Percentiles rank a stretch among this genome's conserved stretches.
Conservation (phyloP, 352 stramenopile species). For the Globisporangium parvum region DNA sequence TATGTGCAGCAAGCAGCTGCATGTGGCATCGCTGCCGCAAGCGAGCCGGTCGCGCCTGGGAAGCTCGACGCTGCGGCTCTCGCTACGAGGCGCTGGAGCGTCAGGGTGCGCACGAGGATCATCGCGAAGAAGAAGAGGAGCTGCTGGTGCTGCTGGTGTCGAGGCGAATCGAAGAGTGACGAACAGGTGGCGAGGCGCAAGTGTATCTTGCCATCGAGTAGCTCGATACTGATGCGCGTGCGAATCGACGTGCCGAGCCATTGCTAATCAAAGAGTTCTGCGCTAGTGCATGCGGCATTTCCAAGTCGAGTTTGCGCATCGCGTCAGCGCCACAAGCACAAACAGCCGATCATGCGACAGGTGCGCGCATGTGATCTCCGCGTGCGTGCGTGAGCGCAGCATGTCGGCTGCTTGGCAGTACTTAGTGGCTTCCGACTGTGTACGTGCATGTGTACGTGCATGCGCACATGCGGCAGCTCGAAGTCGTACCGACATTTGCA, state of each 20-base stretch:
- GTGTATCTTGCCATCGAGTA: constrained; percentile 5
- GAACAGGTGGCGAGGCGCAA: background rate
- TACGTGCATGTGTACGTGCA: background rate
- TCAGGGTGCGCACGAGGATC: background rate
- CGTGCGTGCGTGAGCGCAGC: background rate
- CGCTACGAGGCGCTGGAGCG: constrained; percentile 2
- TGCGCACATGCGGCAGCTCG: constrained; percentile 26
- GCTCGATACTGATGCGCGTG: too few relatives aligned
- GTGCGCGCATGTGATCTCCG: background rate
- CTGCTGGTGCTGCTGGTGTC: background rate
- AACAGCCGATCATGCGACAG: constrained; percentile 13
- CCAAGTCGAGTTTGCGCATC: too few relatives aligned
- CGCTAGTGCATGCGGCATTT: too few relatives aligned
- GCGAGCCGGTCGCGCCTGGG: background rate
- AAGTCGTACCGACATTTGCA: constrained; percentile 57
- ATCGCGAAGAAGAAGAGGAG: too few relatives aligned
- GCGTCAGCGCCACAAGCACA: too few relatives aligned
- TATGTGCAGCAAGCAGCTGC: background rate
- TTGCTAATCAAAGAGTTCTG: too few relatives aligned
- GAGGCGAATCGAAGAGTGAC: background rate
- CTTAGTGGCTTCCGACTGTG: background rate
- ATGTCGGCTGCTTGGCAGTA: background rate
- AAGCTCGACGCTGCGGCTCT: background rate
- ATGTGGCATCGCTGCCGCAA: background rate
- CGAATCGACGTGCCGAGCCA: too few relatives aligned